These are phyloP conservation scores for Metschnikowia kofuensis DNA, from an alignment of 805 yeast genomes.

Conservation along the genomic window DNA sequence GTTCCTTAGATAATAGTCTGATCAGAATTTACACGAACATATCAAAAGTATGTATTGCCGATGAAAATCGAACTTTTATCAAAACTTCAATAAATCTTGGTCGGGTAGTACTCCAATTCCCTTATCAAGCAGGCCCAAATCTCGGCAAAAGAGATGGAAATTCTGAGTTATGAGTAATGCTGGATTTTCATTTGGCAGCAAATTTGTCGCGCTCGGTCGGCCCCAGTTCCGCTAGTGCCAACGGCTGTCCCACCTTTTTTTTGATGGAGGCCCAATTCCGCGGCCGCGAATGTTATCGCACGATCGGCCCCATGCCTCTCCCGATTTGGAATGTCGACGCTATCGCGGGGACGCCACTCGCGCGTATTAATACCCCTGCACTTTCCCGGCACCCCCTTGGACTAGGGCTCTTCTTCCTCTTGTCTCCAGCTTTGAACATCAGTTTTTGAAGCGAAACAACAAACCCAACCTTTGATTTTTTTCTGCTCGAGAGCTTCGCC, in stretches of 20 bases:
- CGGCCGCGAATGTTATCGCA: not conserved
- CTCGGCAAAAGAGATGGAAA: no score
- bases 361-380: constrained; percentile 11
- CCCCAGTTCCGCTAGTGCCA: not conserved
- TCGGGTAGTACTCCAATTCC: no score
- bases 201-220: not conserved
- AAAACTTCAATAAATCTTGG: no score
- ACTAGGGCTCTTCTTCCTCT: not conserved
- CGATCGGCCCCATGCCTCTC: constrained; percentile 1
- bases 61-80: no score
- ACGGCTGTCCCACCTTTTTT: no score
- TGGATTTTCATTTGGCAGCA: no score
- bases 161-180: no score
- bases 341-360: constrained; percentile 4
- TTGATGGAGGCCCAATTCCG: not conserved
- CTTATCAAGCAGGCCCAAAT: no score
- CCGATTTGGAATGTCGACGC: constrained; percentile 7
- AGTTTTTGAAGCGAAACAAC: not conserved
- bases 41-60: no score
- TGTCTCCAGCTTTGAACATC: constrained; percentile 2
- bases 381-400: constrained; percentile 4
- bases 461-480: not conserved
- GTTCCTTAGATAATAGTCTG: no score
- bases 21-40: no score
- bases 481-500: not conserved